phyloP scores from a whole-genome alignment of 2,329 filamentous ascomycete species.

The Massarina eburnea region DNA sequence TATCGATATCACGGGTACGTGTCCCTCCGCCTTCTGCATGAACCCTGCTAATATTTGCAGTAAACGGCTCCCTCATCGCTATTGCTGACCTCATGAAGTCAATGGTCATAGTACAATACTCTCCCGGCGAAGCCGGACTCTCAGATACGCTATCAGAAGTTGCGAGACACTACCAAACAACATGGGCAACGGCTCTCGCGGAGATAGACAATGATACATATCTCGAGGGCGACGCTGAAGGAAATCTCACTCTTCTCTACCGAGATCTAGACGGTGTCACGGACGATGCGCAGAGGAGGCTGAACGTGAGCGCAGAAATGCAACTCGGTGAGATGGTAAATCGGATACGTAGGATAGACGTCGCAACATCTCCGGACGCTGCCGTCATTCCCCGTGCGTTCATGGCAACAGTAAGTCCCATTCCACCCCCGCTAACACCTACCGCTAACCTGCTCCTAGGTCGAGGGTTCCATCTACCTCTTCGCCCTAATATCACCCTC shows the following conservation, averaged over 20 bases:
- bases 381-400: conserved; percentile 81
- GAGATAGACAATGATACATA: conserved; percentile 73
- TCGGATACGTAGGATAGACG: conserved; percentile 72
- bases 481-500: conserved; percentile 75
- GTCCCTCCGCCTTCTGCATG: not conserved
- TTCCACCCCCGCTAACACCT: not conserved
- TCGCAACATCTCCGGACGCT: conserved; percentile 65
- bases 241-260: conserved; percentile 81
- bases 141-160: conserved; percentile 69
- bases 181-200: conserved; percentile 79
- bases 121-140: conserved; percentile 58
- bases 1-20: conserved; percentile 65
- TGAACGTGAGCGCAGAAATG: conserved; percentile 79
- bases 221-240: conserved; percentile 82
- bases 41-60: not conserved
- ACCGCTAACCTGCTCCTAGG: conserved; percentile 51
- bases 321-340: conserved; percentile 93
- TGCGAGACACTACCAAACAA: conserved; percentile 76
- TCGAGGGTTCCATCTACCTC: conserved; percentile 89
- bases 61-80: conserved; percentile 74
- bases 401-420: conserved; percentile 74
- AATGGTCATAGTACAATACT: conserved; percentile 74
- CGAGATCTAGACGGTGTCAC: conserved; percentile 73
- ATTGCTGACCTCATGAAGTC: conserved; percentile 95
- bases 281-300: conserved; percentile 67